Conservation (phyloP, 345 rosid species). For the Fremontodendron californicum region DNA sequence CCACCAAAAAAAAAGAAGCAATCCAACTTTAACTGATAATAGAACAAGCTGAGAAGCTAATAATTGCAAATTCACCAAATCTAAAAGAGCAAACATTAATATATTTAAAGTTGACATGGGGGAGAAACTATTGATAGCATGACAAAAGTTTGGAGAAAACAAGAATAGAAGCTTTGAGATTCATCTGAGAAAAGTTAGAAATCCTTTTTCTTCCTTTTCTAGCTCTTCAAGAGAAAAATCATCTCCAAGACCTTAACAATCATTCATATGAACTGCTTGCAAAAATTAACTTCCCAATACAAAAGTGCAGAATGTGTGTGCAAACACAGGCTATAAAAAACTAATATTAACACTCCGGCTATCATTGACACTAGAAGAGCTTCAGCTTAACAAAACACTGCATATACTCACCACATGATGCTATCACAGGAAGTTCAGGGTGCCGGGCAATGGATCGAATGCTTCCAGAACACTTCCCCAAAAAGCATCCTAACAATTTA, state of each 20-base stretch:
- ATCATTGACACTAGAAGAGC: background rate
- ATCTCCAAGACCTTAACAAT: background rate
- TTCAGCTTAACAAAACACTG: background rate
- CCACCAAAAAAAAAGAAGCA: too few relatives aligned
- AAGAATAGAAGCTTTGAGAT: background rate
- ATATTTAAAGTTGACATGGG: background rate
- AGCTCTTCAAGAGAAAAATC: background rate
- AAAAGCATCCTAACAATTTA: slow-evolving; percentile 76
- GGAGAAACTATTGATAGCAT: background rate
- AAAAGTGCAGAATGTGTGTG: background rate
- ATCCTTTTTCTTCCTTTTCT: background rate
- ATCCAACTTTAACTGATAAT: too few relatives aligned
- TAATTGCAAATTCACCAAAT: background rate
- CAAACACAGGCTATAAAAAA: background rate
- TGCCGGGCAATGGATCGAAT: slow-evolving; percentile 81
- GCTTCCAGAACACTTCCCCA: slow-evolving; percentile 92
- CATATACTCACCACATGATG: slow-evolving; percentile 77
- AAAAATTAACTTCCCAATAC: background rate
- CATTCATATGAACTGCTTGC: background rate
- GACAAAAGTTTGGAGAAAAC: background rate
- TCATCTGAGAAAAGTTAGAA: background rate
- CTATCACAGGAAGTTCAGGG: slow-evolving; percentile 68
- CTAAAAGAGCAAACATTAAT: background rate
- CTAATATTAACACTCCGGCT: background rate
- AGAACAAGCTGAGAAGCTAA: background rate